Evolutionary conservation across 768 basidiomycete genomes (phyloP), one percentile per base, ranked within the genome.

Genomic region (Dictyophora rubrovolvata): DNA sequence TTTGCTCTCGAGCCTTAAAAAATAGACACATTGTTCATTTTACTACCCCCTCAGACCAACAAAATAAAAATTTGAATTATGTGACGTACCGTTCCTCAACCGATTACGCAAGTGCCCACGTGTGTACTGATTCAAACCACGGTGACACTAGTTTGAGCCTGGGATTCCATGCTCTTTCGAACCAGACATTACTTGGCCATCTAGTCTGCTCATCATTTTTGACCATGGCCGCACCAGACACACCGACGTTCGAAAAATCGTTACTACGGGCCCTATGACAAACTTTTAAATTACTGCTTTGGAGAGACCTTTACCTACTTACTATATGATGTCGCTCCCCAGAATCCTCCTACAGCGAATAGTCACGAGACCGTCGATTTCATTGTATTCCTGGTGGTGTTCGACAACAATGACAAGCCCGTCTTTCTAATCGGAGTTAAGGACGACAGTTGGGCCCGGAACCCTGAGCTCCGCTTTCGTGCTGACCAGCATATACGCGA

Each of bases 191-290:
- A 62, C 55, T 36, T 72, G 72, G 72, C 70, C 71, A 16, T 55
- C 60, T 53, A 68, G 66, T 50, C 60, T 73, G 28, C 66, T 66
- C 63, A 68, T 60, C 53, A 70, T 71, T 55, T 69, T 71, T 68
- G 64, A 69, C 16, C 61, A 63, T 62, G 66, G 68, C 63, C 36
- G 14, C 36, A 7, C 7, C 36, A 14, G 14, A 7, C 8, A 37
- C 36, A 8, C 36, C 14, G 59, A 65, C 42, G 60, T 42, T 52
- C 59, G 61, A 67, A 71, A 64, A 64, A 66, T 63, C 69, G 69
- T 56, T 74, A 72, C 61, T 72, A 70, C 65, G 74, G 73, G 46
- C 72, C 73, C 47, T 75, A 74, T 61, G 66, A 72, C 69, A 69
- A 67, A 62, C 69, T 75, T 22, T 64, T 76, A 42, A 72, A 69